These are phyloP conservation scores for Rhizopogon sp. DNA, from an alignment of 768 basidiomycete species.

Conservation along the genomic window DNA sequence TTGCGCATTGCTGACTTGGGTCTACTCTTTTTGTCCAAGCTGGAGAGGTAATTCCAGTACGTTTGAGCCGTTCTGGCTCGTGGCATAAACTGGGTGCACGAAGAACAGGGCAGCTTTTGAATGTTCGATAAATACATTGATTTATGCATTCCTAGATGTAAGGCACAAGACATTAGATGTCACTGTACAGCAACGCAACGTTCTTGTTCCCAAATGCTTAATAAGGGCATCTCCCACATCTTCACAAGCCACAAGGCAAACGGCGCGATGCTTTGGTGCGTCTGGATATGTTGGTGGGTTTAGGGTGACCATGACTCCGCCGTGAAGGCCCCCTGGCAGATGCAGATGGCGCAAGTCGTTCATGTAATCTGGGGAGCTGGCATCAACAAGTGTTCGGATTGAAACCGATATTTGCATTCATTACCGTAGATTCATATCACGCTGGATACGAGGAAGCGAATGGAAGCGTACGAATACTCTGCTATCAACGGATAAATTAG, in stretches of 20 bases:
- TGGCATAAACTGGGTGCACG: no score
- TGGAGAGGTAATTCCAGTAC: no score
- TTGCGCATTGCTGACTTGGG: no score
- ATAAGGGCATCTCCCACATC: slow-evolving; percentile 51
- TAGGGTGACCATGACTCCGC: slow-evolving; percentile 22
- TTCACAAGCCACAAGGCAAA: slow-evolving; percentile 11
- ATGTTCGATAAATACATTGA: no score
- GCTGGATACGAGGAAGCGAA: neutral
- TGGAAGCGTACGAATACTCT: slow-evolving; percentile 38
- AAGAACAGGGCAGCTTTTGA: no score
- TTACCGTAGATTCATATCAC: neutral
- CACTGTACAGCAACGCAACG: slow-evolving; percentile 62
- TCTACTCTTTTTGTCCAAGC: no score
- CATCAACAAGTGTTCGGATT: slow-evolving; percentile 60
- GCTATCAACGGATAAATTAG: neutral
- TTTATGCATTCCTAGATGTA: neutral
- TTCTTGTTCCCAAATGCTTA: slow-evolving; percentile 58
- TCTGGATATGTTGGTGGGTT: slow-evolving; percentile 58
- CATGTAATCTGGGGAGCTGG: no score
- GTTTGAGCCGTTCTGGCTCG: no score
- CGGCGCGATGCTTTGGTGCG: slow-evolving; percentile 21
- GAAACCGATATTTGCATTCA: slow-evolving; percentile 59
- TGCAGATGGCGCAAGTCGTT: no score
- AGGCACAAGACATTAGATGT: slow-evolving; percentile 37
- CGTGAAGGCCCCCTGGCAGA: no score